Percentiles rank a stretch among this genome's conserved stretches.
phyloP scores from a whole-genome alignment of 2,329 filamentous ascomycete species.

The Shiraia bambusicola region DNA sequence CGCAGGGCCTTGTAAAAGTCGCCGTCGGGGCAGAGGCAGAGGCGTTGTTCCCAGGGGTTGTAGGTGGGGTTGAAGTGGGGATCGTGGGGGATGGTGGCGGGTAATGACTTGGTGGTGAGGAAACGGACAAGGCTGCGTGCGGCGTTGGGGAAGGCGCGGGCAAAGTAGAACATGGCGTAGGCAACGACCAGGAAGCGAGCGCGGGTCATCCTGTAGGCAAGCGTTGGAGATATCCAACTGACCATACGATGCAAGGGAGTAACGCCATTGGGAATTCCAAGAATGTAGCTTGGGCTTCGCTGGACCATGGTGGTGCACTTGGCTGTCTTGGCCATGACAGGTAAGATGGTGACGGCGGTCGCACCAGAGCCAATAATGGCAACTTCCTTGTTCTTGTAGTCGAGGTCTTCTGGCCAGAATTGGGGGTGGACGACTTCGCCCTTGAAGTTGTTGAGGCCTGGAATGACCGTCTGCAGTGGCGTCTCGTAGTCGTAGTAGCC shows the following conservation, averaged over 20 bases:
- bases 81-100: conserved; percentile 35
- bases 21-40: conserved; percentile 64
- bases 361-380: conserved; percentile 74
- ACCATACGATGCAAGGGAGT: background rate
- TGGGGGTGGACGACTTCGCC: conserved; percentile 66
- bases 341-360: conserved; percentile 73
- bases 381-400: conserved; percentile 65
- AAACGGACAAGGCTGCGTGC: conserved; percentile 52
- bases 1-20: conserved; percentile 56
- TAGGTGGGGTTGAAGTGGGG: conserved; percentile 47
- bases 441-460: conserved; percentile 65
- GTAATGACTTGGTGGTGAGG: conserved; percentile 52
- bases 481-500: conserved; percentile 72
- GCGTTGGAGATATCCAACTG: background rate
- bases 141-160: conserved; percentile 47
- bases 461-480: conserved; percentile 60
- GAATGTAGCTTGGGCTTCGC: conserved; percentile 64
- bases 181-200: conserved; percentile 32
- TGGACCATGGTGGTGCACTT: conserved; percentile 72
- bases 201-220: conserved; percentile 50
- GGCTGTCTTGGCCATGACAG: conserved; percentile 63
- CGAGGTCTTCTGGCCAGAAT: conserved; percentile 68
- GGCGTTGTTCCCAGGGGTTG: conserved; percentile 64
- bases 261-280: background rate
- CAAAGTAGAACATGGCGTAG: background rate